phyloP scores from a whole-genome alignment of 768 basidiomycete species.

The Pisolithus sp. region DNA sequence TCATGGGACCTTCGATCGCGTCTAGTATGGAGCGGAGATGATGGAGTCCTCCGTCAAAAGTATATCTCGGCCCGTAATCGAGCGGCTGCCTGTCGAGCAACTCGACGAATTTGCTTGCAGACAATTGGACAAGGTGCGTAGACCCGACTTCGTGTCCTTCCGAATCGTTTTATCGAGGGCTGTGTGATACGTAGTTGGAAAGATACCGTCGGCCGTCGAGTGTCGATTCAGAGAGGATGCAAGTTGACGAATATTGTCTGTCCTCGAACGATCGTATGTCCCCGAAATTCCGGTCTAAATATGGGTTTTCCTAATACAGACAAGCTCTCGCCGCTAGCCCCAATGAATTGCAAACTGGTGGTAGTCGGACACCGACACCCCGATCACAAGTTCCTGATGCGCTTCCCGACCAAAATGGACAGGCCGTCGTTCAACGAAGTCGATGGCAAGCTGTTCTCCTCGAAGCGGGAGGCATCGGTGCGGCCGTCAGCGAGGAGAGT shows the following conservation, averaged over 20 bases:
- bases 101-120: slow-evolving; percentile 86
- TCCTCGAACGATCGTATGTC: not conserved
- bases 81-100: slow-evolving; percentile 67
- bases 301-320: slow-evolving; percentile 1
- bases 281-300: slow-evolving; percentile 1
- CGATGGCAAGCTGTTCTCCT: slow-evolving; percentile 80
- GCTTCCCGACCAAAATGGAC: slow-evolving; percentile 19
- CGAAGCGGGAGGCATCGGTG: slow-evolving; percentile 83
- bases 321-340: not conserved
- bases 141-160: not conserved
- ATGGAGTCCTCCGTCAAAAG: slow-evolving; percentile 79
- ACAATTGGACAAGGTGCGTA: slow-evolving; percentile 74
- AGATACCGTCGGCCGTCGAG: slow-evolving; percentile 40
- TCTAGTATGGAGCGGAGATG: slow-evolving; percentile 80
- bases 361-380: slow-evolving; percentile 20
- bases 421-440: slow-evolving; percentile 65
- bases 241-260: slow-evolving; percentile 11
- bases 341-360: not conserved
- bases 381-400: slow-evolving; percentile 12
- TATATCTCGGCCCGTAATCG: slow-evolving; percentile 76
- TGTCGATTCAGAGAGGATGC: slow-evolving; percentile 23
- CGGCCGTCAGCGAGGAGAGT: slow-evolving; percentile 86
- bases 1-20: slow-evolving; percentile 8
- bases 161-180: not conserved
- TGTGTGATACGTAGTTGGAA: slow-evolving; percentile 34